Base-by-base conservation (phyloP, 2,329 filamentous ascomycete genomes). In the Rugonectria rugulosa region DNA sequence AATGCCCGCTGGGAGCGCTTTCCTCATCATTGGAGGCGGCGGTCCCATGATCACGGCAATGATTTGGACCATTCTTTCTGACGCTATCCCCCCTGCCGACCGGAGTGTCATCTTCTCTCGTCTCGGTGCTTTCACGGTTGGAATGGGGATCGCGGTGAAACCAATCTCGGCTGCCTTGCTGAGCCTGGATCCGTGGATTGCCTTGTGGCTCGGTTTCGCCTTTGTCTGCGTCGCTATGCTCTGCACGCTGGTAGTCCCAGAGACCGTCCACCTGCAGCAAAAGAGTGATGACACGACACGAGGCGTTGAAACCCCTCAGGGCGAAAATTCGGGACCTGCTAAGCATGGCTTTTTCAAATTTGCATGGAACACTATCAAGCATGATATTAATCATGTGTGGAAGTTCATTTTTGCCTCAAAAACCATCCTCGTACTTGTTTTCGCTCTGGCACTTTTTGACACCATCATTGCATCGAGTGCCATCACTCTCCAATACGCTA, bases 401-500 rank as follows among this genome's bases (percentile, higher is more conserved):
- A 62, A 59, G 0, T 80, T 79, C 42, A 63, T 79, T 3, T 64
- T 78, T 9, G 64, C 63, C 4, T 77, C 79, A 9, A 70, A 64
- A 54, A 68, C 62, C 11, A 60, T 79, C 20, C 63, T 75, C 34
- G 53, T 75, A n/a, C 69, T 81, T 4, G 70, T 78, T 20, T 4
- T 73, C 3, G 72, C 75, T 11, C 11, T 27, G 11, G 24, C 24
- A 27, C 68, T 70, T 8, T 49, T 75, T 4, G 38, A 72, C 0
- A 67, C 72, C 21, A 27, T 27, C 11, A 27, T 11, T 6, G 24
- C 6, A 27, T 27, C 24, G 6, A 11, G 24, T 6, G 24, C 24
- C 24, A 73, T 73, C 15, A 57, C 83, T 7, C 62, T 85, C 3
- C 84, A 86, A 62, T 85, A 85, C 62, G 73, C 79, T 47, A 79